A percentile compares a stretch with the other conserved stretches of the same genome.
Evolutionary conservation across 257 asterid species (phyloP).

Genomic region (Penstemon barbatus): DNA sequence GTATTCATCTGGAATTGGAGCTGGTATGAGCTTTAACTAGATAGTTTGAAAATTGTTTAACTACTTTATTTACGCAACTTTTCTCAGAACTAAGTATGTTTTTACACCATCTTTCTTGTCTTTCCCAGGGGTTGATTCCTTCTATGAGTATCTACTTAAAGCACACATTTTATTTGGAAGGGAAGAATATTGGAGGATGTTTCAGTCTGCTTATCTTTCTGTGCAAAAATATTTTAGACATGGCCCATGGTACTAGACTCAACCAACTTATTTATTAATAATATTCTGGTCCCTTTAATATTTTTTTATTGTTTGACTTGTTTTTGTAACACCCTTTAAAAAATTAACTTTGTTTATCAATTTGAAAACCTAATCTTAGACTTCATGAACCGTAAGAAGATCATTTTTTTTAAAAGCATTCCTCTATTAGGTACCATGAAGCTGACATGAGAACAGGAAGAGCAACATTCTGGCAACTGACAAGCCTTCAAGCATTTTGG

Average conservation of each 20-base stretch:
- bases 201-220: conserved; percentile 85
- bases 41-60: conserved; percentile 5
- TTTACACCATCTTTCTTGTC: conserved; percentile 21
- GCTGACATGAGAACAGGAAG: conserved; percentile 98
- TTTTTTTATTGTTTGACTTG: conserved; percentile 24
- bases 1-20: conserved; percentile 94
- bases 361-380: neutral
- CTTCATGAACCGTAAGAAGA: neutral
- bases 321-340: neutral
- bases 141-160: conserved; percentile 88
- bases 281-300: conserved; percentile 3
- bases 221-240: conserved; percentile 87
- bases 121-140: conserved; percentile 86
- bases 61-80: neutral
- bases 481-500: conserved; percentile 99
- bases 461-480: conserved; percentile 97
- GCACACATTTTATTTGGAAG: conserved; percentile 92
- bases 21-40: conserved; percentile 54
- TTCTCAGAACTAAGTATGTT: neutral
- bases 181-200: conserved; percentile 96
- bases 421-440: conserved; percentile 83
- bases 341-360: neutral
- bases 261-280: conserved; percentile 13
- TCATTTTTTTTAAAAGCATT: neutral
- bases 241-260: conserved; percentile 76